These are phyloP conservation scores for Alternaria gansuensis DNA, from an alignment of 2,329 filamentous ascomycete species.

Conservation along the genomic window DNA sequence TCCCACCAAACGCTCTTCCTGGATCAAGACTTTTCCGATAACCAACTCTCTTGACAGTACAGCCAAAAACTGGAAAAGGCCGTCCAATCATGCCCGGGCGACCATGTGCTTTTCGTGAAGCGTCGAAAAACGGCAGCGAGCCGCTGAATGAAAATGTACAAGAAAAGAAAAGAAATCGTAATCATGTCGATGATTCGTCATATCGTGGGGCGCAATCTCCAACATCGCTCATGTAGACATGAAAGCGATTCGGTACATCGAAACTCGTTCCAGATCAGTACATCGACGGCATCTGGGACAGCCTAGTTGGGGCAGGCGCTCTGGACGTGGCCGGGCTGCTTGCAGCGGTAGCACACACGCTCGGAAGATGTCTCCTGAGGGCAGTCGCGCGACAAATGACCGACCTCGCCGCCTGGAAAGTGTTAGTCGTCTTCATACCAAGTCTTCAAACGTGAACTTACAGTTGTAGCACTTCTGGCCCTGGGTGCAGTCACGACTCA, in stretches of 20 bases:
- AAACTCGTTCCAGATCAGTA: conserved; percentile 44
- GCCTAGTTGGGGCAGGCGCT: conserved; percentile 86
- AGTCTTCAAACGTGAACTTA: conserved; percentile 50
- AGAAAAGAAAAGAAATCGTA: conserved; percentile 52
- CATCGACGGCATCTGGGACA: conserved; percentile 40
- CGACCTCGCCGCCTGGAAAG: conserved; percentile 75
- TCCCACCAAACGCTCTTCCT: conserved; percentile 48
- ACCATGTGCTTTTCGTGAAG: conserved; percentile 52
- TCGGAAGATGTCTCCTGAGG: conserved; percentile 88
- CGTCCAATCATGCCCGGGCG: conserved; percentile 51
- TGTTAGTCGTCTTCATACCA: conserved; percentile 34
- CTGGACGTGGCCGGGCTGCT: conserved; percentile 88
- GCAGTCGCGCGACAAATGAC: conserved; percentile 95
- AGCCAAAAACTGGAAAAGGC: conserved; percentile 46
- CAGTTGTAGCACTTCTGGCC: conserved; percentile 99
- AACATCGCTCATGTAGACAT: conserved; percentile 30
- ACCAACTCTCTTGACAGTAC: conserved; percentile 48
- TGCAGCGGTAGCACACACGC: conserved; percentile 99
- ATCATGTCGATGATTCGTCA: conserved; percentile 46
- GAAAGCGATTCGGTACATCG: conserved; percentile 35
- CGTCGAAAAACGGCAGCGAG: conserved; percentile 50
- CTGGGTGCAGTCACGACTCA: conserved; percentile 98
- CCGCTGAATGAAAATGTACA: conserved; percentile 54
- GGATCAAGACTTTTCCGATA: conserved; percentile 48
- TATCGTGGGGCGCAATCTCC: conserved; percentile 42